Evolutionary conservation across 345 rosid genomes (phyloP), one percentile per base, ranked within the genome.

Genomic region (Brassica juncea): DNA sequence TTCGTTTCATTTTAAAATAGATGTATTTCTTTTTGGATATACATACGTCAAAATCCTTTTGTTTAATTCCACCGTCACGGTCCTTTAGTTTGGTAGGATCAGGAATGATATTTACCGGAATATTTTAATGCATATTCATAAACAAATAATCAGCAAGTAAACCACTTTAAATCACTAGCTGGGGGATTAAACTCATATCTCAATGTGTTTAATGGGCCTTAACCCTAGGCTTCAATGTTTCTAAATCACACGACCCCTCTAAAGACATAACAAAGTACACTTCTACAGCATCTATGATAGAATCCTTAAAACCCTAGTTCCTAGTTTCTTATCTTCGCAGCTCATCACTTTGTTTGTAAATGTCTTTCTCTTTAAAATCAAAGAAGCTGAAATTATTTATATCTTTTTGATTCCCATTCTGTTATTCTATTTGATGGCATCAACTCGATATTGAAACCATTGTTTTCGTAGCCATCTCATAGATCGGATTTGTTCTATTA

Each of bases 21-120:
- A 52, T 52, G 21, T 52, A 52, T 2, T 9, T 69, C 74, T 31
- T 66, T 68, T 69, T 68, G 52, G 61, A 44, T 12, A 34, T 54
- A 2, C 25, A 10, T 10, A 3, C 47, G 47, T 39, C 11, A 34
- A 4, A 42, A 42, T 42, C 5, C 49, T 42, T 3, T 3, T 42
- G 49, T 42, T 42, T 42, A 42, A 3, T 42, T 42, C 14, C 14
- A 4, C 49, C 1, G 49, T 42, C 49, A 42, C 49, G 49, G 5
- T 42, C 14, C 49, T 1, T 10, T 2, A 1, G 49, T 42, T 42
- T 42, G 49, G 49, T 42, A 42, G 49, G 25, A 23, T 23, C 1
- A 23, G 25, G 49, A 42, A 42, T 3, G 49, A 42, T 42, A 8
- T 2, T 2, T 10, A 42, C 49, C 0, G 3, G 4, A 42, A 39